A percentile compares a stretch with the other conserved stretches of the same genome.
These are phyloP conservation scores for Mortierella sp. DNA, from an alignment of 371 early-diverging fungal genomes.

Conservation along the genomic window DNA sequence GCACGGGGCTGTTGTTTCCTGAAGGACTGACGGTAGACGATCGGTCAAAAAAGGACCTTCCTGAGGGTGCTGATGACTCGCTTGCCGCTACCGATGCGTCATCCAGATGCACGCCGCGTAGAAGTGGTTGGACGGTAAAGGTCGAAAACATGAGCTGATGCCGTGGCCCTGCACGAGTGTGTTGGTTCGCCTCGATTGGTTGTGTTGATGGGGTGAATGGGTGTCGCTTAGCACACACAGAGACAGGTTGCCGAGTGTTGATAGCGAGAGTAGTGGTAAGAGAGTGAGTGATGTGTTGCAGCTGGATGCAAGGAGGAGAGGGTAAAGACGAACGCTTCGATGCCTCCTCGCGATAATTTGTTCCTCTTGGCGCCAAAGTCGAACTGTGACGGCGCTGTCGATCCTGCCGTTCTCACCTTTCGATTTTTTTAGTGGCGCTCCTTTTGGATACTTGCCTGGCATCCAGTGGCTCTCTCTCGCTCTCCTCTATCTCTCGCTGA, in stretches of 20 bases:
- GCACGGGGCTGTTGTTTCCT: conserved; percentile 21
- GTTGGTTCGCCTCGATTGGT: no score
- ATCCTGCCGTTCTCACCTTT: no score
- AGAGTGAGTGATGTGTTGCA: no score
- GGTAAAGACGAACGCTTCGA: no score
- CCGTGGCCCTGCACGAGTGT: neutral
- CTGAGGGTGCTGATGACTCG: conserved; percentile 18
- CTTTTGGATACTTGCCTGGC: no score
- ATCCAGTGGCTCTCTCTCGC: no score
- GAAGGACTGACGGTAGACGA: conserved; percentile 12
- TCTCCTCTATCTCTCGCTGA: no score
- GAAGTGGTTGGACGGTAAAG: conserved; percentile 48
- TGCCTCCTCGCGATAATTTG: no score
- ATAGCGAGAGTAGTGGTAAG: neutral
- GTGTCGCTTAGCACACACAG: neutral
- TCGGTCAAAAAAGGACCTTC: conserved; percentile 43
- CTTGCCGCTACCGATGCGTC: conserved; percentile 23
- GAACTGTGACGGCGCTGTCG: no score
- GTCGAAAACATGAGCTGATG: conserved; percentile 33
- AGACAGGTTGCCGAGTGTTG: neutral
- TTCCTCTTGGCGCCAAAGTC: no score
- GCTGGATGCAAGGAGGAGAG: no score
- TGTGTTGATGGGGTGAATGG: neutral
- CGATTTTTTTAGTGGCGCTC: no score
- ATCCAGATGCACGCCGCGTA: conserved; percentile 49